Percentiles rank a stretch among this genome's conserved stretches.
phyloP scores from a whole-genome alignment of 75 land plant genomes.

The Selaginella moellendorffii region DNA sequence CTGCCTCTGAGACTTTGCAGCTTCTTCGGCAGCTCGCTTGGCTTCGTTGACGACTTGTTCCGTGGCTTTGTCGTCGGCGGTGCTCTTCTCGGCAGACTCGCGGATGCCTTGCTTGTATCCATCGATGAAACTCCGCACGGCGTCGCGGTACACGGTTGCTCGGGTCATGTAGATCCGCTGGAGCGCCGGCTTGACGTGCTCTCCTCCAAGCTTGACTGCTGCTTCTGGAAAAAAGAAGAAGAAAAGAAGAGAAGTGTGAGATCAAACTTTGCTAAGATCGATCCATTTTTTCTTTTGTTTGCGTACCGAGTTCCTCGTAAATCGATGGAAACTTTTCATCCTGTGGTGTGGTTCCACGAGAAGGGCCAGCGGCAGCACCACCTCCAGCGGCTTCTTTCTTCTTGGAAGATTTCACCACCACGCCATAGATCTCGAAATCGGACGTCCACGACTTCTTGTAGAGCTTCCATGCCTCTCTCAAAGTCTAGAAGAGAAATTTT shows the following conservation, averaged over 20 bases:
- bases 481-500: background rate
- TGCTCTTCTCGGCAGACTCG: no score
- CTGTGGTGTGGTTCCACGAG: background rate
- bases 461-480: background rate
- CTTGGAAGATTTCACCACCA: background rate
- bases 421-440: background rate
- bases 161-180: conserved; percentile 81
- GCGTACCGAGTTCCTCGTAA: background rate
- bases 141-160: conserved; percentile 79
- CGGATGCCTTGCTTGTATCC: conserved; percentile 87
- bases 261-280: background rate
- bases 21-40: no score
- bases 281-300: background rate
- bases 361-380: background rate
- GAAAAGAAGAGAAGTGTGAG: no score
- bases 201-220: conserved; percentile 89
- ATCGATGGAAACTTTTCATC: background rate
- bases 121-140: conserved; percentile 55
- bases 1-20: no score
- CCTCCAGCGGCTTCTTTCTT: background rate
- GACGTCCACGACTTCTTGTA: no score
- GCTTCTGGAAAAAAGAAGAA: conserved; percentile 61
- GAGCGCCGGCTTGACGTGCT: conserved; percentile 70
- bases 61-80: no score
- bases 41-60: no score